These are phyloP conservation scores for Phaeomoniella chlamydospora DNA, from an alignment of 2,329 filamentous ascomycete species.

Conservation along the genomic window DNA sequence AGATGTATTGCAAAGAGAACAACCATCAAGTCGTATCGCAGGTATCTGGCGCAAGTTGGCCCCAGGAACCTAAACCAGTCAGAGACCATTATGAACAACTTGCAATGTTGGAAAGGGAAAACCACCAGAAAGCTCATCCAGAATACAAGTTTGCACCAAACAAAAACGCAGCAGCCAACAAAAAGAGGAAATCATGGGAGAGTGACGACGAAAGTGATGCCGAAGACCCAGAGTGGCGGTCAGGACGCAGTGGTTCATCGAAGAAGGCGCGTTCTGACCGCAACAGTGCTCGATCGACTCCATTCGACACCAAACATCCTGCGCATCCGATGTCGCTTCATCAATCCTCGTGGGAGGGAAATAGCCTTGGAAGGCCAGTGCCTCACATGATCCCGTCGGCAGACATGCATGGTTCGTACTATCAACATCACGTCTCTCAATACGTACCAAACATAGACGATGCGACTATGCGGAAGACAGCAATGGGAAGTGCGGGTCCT, in stretches of 20 bases:
- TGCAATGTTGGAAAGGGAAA: conserved; percentile 67
- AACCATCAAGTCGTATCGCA: conserved; percentile 90
- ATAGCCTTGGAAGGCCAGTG: conserved; percentile 34
- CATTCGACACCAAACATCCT: conserved; percentile 13
- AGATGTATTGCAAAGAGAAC: conserved; percentile 65
- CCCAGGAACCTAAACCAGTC: conserved; percentile 58
- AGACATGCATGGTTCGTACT: conserved; percentile 34
- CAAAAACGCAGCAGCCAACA: conserved; percentile 40
- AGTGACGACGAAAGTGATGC: conserved; percentile 25
- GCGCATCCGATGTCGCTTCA: conserved; percentile 9
- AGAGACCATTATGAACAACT: conserved; percentile 63
- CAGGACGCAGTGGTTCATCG: conserved; percentile 6
- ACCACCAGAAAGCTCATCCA: conserved; percentile 74
- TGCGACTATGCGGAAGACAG: conserved; percentile 24
- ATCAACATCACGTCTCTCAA: conserved; percentile 32
- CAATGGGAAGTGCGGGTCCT: conserved; percentile 7
- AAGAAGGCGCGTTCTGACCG: conserved; percentile 8
- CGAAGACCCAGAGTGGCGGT: conserved; percentile 14
- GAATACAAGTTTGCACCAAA: conserved; percentile 88
- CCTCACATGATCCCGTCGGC: conserved; percentile 29
- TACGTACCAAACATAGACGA: conserved; percentile 24
- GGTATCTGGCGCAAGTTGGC: conserved; percentile 79
- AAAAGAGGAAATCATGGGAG: conserved; percentile 30
- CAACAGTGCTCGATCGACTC: conserved; percentile 18
- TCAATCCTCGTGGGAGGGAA: conserved; percentile 35